Conservation (phyloP, 768 basidiomycete species). For the Russula sp. region DNA sequence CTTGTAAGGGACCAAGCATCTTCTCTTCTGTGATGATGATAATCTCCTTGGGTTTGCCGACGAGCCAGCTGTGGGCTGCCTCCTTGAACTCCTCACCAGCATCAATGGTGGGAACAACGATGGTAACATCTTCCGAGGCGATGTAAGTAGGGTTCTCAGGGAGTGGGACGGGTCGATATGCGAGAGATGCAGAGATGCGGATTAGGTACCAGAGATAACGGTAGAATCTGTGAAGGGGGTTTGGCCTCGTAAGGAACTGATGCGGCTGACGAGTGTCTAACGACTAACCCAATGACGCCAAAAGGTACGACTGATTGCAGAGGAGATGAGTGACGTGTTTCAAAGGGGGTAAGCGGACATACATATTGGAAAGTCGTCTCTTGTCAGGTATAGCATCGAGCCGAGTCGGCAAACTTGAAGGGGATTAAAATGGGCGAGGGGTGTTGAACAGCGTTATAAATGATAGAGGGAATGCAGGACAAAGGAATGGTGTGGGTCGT, state of each 20-base stretch:
- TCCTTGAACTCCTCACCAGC: conserved; percentile 95
- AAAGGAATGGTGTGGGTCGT: conserved; percentile 31
- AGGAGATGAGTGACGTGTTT: conserved; percentile 5
- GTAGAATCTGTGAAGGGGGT: conserved; percentile 60
- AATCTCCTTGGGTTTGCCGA: conserved; percentile 84
- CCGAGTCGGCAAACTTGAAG: not conserved
- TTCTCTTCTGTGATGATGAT: conserved; percentile 80
- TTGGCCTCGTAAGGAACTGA: not conserved
- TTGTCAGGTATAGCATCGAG: conserved; percentile 82
- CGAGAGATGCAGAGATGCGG: conserved; percentile 70
- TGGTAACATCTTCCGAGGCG: conserved; percentile 90
- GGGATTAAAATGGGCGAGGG: conserved; percentile 10
- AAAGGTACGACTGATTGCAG: conserved; percentile 74
- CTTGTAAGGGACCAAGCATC: conserved; percentile 86
- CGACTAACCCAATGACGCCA: conserved; percentile 74
- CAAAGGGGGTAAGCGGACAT: conserved; percentile 39
- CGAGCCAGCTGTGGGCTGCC: conserved; percentile 89
- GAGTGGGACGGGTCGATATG: conserved; percentile 85
- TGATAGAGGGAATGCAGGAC: conserved; percentile 23
- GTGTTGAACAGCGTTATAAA: conserved; percentile 23
- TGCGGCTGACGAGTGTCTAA: conserved; percentile 1
- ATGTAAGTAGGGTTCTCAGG: conserved; percentile 90
- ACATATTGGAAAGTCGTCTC: conserved; percentile 91
- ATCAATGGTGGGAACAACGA: conserved; percentile 94
- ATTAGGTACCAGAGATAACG: conserved; percentile 93